These are phyloP conservation scores for Fusarium tuaranense DNA, from an alignment of 2,329 filamentous ascomycete genomes.

Conservation along the genomic window DNA sequence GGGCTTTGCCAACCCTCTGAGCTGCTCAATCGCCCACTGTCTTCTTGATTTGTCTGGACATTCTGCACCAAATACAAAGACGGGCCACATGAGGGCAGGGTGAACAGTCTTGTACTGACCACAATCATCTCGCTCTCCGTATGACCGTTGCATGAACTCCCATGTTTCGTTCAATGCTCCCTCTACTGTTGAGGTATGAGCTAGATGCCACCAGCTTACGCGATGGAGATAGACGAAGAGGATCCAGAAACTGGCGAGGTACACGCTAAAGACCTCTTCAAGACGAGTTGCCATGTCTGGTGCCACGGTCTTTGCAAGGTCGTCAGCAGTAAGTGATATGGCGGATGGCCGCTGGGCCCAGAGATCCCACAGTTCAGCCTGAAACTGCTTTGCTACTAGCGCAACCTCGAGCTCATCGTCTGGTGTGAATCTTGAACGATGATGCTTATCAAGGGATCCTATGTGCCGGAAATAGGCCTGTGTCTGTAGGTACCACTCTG, in stretches of 20 bases:
- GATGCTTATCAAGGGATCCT: constrained; percentile 20
- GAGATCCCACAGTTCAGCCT: constrained; percentile 10
- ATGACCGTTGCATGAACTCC: constrained; percentile 9
- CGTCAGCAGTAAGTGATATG: constrained; percentile 2
- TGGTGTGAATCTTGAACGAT: constrained; percentile 19
- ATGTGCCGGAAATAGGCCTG: constrained; percentile 18
- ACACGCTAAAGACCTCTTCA: constrained; percentile 18
- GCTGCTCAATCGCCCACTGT: constrained; percentile 14
- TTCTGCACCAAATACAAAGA: constrained; percentile 15
- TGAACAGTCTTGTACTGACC: constrained; percentile 11
- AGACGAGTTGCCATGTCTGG: constrained; percentile 16
- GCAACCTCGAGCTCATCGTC: constrained; percentile 19
- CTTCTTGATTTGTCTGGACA: not conserved
- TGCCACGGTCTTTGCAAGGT: not conserved
- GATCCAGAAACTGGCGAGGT: constrained; percentile 22
- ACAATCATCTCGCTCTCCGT: constrained; percentile 1
- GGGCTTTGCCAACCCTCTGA: constrained; percentile 5
- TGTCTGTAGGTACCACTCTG: constrained; percentile 15
- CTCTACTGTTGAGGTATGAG: constrained; percentile 11
- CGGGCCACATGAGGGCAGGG: constrained; percentile 20
- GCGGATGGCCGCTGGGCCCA: constrained; percentile 13
- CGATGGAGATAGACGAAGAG: constrained; percentile 23
- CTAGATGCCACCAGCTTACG: constrained; percentile 19
- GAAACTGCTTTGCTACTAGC: constrained; percentile 5
- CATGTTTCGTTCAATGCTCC: constrained; percentile 13